phyloP scores from a whole-genome alignment of 176 grass and related monocot genomes.

The Tuctoria greenei region DNA sequence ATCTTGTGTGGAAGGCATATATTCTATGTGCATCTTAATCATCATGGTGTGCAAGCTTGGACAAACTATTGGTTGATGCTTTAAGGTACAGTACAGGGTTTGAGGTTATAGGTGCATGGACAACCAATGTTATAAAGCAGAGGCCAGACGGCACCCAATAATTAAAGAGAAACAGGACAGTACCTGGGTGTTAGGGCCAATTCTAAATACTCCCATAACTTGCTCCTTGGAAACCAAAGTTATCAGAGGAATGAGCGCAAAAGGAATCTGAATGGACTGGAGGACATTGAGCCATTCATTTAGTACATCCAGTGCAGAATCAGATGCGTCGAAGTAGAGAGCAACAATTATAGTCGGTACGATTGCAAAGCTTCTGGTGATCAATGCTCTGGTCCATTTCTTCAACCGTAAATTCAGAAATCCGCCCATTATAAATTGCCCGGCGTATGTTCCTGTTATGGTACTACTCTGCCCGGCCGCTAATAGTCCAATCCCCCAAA shows the following conservation, averaged over 20 bases:
- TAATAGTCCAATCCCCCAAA: slow-evolving; percentile 92
- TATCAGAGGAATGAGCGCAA: slow-evolving; percentile 87
- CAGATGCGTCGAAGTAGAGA: slow-evolving; percentile 74
- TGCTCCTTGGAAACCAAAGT: slow-evolving; percentile 91
- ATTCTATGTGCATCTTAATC: background rate
- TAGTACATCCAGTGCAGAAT: slow-evolving; percentile 83
- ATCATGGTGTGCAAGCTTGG: background rate
- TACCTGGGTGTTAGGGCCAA: slow-evolving; percentile 71
- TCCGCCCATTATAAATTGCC: slow-evolving; percentile 99
- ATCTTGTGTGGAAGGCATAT: background rate
- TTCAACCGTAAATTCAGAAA: slow-evolving; percentile 87
- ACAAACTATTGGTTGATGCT: background rate
- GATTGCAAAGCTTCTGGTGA: slow-evolving; percentile 91
- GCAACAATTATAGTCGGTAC: slow-evolving; percentile 89
- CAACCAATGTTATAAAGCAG: background rate
- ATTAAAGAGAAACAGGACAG: background rate
- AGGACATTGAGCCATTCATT: slow-evolving; percentile 98
- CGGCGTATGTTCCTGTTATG: slow-evolving; percentile 96
- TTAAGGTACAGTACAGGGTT: background rate
- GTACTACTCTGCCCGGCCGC: slow-evolving; percentile 95
- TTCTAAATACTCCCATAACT: slow-evolving; percentile 90
- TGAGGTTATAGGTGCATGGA: background rate
- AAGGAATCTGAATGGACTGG: slow-evolving; percentile 95
- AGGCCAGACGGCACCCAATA: background rate
- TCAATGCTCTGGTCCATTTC: slow-evolving; percentile 89